Conservation (phyloP, 345 rosid species). For the Gossypium raimondii region DNA sequence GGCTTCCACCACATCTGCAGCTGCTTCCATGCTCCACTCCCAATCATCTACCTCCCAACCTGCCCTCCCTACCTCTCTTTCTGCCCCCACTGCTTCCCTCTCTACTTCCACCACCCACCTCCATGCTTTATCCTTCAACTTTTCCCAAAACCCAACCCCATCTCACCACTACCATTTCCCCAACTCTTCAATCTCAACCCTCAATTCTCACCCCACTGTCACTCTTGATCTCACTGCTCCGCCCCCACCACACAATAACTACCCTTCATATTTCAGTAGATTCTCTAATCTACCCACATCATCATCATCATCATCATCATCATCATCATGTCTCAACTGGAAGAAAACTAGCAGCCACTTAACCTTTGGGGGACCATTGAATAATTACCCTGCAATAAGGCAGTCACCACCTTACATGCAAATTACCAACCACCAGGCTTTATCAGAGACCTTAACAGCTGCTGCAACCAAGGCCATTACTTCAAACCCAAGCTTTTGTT, state of each 20-base stretch:
- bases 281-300: slow-evolving; percentile 21
- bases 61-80: slow-evolving; percentile 17
- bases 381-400: slow-evolving; percentile 5
- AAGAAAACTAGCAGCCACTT: slow-evolving; percentile 7
- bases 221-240: slow-evolving; percentile 59
- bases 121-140: slow-evolving; percentile 25
- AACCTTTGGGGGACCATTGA: neutral
- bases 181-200: slow-evolving; percentile 41
- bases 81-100: slow-evolving; percentile 15
- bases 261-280: slow-evolving; percentile 14
- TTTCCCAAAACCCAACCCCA: slow-evolving; percentile 21
- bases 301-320: slow-evolving; percentile 19
- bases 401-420: slow-evolving; percentile 11
- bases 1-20: slow-evolving; percentile 43
- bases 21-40: slow-evolving; percentile 36
- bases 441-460: slow-evolving; percentile 28
- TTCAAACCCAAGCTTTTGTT: slow-evolving; percentile 29
- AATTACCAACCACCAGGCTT: slow-evolving; percentile 20
- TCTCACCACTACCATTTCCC: slow-evolving; percentile 25
- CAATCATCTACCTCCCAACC: slow-evolving; percentile 28
- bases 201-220: slow-evolving; percentile 55
- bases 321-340: neutral
- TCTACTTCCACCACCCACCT: slow-evolving; percentile 18
- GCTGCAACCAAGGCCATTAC: slow-evolving; percentile 36
- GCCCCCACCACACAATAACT: slow-evolving; percentile 27